Evolutionary conservation across 2,329 filamentous ascomycete species (phyloP), one percentile per base, ranked within the genome.

Genomic region (Talaromyces sp.): DNA sequence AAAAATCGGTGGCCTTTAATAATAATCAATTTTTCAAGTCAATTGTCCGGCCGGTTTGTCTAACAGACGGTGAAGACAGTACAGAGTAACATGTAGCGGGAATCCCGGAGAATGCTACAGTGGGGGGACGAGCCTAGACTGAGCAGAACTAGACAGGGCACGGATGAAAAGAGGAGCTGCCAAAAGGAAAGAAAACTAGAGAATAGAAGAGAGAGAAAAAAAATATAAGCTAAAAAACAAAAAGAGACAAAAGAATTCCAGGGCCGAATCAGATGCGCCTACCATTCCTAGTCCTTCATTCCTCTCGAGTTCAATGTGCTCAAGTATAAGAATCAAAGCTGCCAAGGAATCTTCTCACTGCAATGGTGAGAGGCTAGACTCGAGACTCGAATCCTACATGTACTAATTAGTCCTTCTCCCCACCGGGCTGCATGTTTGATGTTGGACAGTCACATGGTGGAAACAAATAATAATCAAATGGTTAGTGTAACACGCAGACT

Each of bases 151-250:
- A 8, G 12, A 36, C 7, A 36, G 33, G n/a, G 9, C 44, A 47
- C 42, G 42, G 7, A 27, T 47, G 16, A 56, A 27, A 50, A n/a
- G 14, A 55, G 47, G 27, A 55, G 34, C 16, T 27, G 2, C 3
- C 44, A 40, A 33, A 56, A 66, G 63, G 61, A 62, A 61, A 64
- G 63, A 60, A 64, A 31, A 23, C 23, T 23, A 23, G 23, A 23
- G 2, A 23, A 23, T 1, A 23, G 54, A 61, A 62, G 61, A 61
- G 12, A 30, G 10, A 30, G 18, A 56, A 27, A 23, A 28, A 56
- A 30, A 28, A 42, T 7, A 3, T 33, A 63, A 64, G 64, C 61
- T 62, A 59, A 57, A n/a, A 42, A 18, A n/a, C 3, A 2, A 47
- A 47, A 47, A 47, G 3, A 8, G 42, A 10, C 2, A 47, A 47